Evolutionary conservation across 306 rosid genomes (phyloP), one percentile per base, ranked within the genome.

Genomic region (Quercus bicolor): DNA sequence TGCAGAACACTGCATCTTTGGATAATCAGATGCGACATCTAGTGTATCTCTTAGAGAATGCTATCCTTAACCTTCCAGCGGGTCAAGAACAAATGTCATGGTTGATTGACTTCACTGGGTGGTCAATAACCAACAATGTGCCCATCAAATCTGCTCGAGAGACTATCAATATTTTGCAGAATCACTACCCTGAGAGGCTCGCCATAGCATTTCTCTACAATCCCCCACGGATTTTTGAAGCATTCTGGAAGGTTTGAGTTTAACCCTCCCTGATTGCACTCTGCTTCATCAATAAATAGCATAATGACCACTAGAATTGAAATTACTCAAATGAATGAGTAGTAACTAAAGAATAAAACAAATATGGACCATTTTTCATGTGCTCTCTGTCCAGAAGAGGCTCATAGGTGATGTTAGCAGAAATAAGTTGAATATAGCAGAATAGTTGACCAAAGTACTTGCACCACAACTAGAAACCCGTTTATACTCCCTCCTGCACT

Each of bases 151-250:
- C 92, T 55, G 85, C 97, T 62, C 86, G 92, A 48, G 99, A 95
- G 19, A 82, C 90, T 65, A 85, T 95, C 62, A 55, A 95, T 88
- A 81, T 95, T 71, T 83, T 95, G 62, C 99, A 95, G 84, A 91
- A 78, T 73, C 97, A 93, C 89, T 95, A 95, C 72, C 98, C 98
- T 2, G 98, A 95, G 85, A 88, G 98, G 87, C 98, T 95, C 26
- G 98, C 83, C 16, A 20, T 90, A 52, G 90, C 91, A 56, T 86
- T 95, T 76, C 87, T 93, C 72, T 87, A 91, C 74, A 95, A 85
- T 76, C 98, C 98, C 10, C 98, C 98, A 23, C 90, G 91, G 82
- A 82, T 95, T 80, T 95, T 92, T 83, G 94, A 91, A 77, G 96
- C 98, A 66, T 86, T 95, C 81, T 95, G 86, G 78, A 95, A 86